Evolutionary conservation across 768 basidiomycete genomes (phyloP), one percentile per base, ranked within the genome.

Genomic region (Psilocybe sp.): DNA sequence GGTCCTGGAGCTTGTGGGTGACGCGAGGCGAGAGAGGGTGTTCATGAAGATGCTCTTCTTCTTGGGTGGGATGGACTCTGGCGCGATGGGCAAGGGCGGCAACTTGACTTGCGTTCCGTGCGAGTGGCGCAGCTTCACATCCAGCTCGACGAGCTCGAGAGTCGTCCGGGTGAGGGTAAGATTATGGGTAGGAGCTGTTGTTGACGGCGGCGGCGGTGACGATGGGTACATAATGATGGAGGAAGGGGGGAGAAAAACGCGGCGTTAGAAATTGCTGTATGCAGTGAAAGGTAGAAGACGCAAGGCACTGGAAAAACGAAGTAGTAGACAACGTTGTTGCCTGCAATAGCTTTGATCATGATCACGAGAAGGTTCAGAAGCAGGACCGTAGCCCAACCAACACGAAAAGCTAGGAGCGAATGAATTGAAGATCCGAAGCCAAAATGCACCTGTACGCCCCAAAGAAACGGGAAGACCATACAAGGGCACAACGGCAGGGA

Each of bases 1-100:
- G 6, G 74, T 71, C 69, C 81, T 85, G 58, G 68, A 73, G 14
- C 76, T 72, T 4, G 81, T 76, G 16, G 88, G 89, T 8, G 90
- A 90, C 2, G 89, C 85, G 38, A 92, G 76, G 44, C 89, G 84
- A 16, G 89, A 90, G 44, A 93, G 81, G 40, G 91, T 93, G 65
- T 89, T 89, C 53, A 93, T 76, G 66, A 93, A 93, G 33, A 79
- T 87, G 18, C 87, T 89, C 67, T 87, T 90, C 64, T 87, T 85
- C 68, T 92, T 92, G 6, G 74, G 71, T n/a, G 71, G 81, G 10
- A 86, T 66, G 16, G 72, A 64, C 19, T 78, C 66, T 35, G 79
- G 55, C 61, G 85, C 80, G 55, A 88, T 73, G 53, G 87, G 85
- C 38, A 88, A 69, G 31, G 70, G 63, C 32, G 85, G 90, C 52